These are phyloP conservation scores for Ogataea saltuana DNA, from an alignment of 805 yeast species.

Conservation along the genomic window DNA sequence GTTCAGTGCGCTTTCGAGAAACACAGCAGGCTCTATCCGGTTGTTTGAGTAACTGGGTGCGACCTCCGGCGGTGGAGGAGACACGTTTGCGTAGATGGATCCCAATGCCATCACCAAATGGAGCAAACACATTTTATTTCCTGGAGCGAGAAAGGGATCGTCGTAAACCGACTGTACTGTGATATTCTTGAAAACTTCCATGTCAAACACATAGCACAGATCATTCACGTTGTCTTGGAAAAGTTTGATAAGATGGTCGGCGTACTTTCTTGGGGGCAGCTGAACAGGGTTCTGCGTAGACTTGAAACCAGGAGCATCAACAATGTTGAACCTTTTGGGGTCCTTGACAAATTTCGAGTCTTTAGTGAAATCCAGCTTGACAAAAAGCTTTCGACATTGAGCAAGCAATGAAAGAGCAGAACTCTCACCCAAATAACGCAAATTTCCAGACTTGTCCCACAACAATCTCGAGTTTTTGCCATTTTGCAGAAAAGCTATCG, in stretches of 20 bases:
- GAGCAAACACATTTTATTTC: conserved; percentile 35
- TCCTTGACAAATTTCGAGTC: conserved; percentile 40
- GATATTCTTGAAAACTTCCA: conserved; percentile 33
- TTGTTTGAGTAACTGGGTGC: conserved; percentile 10
- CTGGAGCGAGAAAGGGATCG: conserved; percentile 31
- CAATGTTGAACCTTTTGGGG: conserved; percentile 38
- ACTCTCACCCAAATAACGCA: conserved; percentile 44
- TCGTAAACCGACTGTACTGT: conserved; percentile 36
- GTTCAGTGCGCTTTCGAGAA: conserved; percentile 38
- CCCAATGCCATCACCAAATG: conserved; percentile 45
- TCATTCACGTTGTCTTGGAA: conserved; percentile 43
- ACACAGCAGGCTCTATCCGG: conserved; percentile 33
- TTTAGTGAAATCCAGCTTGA: conserved; percentile 20
- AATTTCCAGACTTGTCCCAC: conserved; percentile 38
- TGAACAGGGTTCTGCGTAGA: conserved; percentile 25
- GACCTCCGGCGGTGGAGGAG: conserved; percentile 9
- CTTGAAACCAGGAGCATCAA: conserved; percentile 37
- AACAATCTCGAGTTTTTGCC: conserved; percentile 34
- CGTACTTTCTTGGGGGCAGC: conserved; percentile 35
- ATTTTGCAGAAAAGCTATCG: conserved; percentile 16
- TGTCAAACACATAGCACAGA: conserved; percentile 41
- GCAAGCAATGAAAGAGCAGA: conserved; percentile 42
- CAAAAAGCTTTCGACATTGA: conserved; percentile 42
- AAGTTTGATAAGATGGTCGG: conserved; percentile 34
- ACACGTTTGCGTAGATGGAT: conserved; percentile 36